Evolutionary conservation across 2,329 filamentous ascomycete genomes (phyloP).

Genomic region (Fusarium abutilonis): DNA sequence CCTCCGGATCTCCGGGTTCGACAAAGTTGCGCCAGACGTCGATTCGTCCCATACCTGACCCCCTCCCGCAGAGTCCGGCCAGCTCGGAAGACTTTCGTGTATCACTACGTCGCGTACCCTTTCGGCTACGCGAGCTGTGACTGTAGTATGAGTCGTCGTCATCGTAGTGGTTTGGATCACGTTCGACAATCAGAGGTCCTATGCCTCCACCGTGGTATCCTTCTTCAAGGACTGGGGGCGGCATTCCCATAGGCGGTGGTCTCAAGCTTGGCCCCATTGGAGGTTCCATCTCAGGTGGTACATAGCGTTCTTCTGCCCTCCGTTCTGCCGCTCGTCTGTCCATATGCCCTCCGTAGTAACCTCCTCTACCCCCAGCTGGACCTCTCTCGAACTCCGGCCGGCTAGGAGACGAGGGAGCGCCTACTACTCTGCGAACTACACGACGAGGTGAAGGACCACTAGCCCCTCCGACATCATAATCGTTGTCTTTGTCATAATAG

Average conservation of each 20-base stretch:
- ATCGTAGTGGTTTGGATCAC: conserved; percentile 47
- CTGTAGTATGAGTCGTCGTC: conserved; percentile 46
- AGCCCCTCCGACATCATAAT: conserved; percentile 49
- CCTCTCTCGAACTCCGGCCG: conserved; percentile 41
- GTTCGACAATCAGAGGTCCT: conserved; percentile 40
- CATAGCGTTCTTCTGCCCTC: conserved; percentile 57
- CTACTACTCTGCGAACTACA: conserved; percentile 43
- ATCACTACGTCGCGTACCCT: conserved; percentile 42
- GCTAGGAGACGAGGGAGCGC: conserved; percentile 39
- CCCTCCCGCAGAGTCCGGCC: conserved; percentile 59
- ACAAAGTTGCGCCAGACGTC: conserved; percentile 61
- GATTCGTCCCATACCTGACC: conserved; percentile 59
- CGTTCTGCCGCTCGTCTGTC: conserved; percentile 63
- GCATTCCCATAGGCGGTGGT: conserved; percentile 50
- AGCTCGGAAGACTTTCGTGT: conserved; percentile 55
- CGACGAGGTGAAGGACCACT: conserved; percentile 64
- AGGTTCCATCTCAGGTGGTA: conserved; percentile 34
- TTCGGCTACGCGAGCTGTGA: conserved; percentile 45
- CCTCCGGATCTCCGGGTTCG: conserved; percentile 54
- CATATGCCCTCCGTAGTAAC: conserved; percentile 59
- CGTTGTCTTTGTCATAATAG: conserved; percentile 54
- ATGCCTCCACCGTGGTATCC: conserved; percentile 30
- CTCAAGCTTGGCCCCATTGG: conserved; percentile 39
- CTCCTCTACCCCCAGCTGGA: conserved; percentile 43
- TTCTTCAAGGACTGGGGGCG: conserved; percentile 40